These are phyloP conservation scores for Hemileccinum impolitum DNA, from an alignment of 768 basidiomycete genomes.

Conservation along the genomic window DNA sequence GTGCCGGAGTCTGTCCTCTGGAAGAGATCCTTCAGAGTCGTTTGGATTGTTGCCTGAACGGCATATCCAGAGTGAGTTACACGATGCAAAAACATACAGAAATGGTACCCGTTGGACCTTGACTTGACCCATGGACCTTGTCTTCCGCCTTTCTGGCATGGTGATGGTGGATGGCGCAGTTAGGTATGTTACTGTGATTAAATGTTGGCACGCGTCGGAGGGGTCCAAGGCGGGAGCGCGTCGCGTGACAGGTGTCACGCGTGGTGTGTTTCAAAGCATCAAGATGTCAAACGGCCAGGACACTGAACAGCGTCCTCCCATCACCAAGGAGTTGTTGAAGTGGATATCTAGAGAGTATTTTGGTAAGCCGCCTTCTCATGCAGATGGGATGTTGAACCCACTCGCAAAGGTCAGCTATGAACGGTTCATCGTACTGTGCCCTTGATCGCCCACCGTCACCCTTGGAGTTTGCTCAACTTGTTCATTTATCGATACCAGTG, in stretches of 20 bases:
- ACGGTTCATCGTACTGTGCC: conserved; percentile 49
- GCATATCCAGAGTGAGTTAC: conserved; percentile 5
- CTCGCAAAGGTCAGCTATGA: conserved; percentile 44
- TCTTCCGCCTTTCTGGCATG: conserved; percentile 28
- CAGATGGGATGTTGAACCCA: background rate
- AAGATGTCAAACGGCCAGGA: conserved; percentile 12
- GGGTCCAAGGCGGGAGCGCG: conserved; percentile 11
- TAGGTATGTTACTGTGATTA: background rate
- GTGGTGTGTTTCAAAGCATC: no score
- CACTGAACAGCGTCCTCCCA: conserved; percentile 9
- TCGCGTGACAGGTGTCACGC: conserved; percentile 27
- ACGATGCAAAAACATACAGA: background rate
- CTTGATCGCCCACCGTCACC: conserved; percentile 58
- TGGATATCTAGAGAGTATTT: conserved; percentile 40
- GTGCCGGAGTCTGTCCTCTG: conserved; percentile 9
- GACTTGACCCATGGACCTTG: conserved; percentile 9
- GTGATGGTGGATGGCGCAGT: background rate
- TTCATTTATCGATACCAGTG: conserved; percentile 68
- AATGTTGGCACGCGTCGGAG: background rate
- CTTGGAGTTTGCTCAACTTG: conserved; percentile 64
- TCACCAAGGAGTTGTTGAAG: conserved; percentile 19
- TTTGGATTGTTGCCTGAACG: conserved; percentile 21
- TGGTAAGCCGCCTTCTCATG: conserved; percentile 15
- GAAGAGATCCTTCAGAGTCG: conserved; percentile 27
- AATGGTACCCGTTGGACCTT: conserved; percentile 20